Conservation (phyloP, 495 filamentous ascomycete genomes). For the Aspergillus hancockii region DNA sequence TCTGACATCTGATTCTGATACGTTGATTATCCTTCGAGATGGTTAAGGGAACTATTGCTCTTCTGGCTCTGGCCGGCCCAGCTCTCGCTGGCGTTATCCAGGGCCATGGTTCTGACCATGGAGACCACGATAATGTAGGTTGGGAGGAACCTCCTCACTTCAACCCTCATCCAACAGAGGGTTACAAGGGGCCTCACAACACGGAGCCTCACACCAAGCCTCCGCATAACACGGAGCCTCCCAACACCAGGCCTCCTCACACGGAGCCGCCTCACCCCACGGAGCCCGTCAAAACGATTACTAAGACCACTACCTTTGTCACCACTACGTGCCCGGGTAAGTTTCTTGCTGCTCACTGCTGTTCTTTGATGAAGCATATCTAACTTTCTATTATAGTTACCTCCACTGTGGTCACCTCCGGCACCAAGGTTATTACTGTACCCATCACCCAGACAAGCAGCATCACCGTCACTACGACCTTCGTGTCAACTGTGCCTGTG, state of each 20-base stretch:
- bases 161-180: not conserved
- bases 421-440: constrained; percentile 30
- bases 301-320: constrained; percentile 36
- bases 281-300: constrained; percentile 21
- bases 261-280: constrained; percentile 5
- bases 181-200: not conserved
- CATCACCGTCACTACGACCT: constrained; percentile 38
- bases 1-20: constrained; percentile 16
- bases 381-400: constrained; percentile 28
- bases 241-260: not conserved
- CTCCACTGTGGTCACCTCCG: constrained; percentile 33
- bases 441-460: constrained; percentile 41
- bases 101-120: constrained; percentile 24
- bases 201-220: not conserved
- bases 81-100: constrained; percentile 45
- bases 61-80: constrained; percentile 44
- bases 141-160: constrained; percentile 11
- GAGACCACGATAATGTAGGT: not conserved
- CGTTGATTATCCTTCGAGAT: constrained; percentile 35
- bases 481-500: constrained; percentile 20
- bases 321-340: constrained; percentile 43
- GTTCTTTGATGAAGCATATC: not conserved
- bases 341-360: constrained; percentile 3
- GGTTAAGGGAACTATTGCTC: constrained; percentile 40
- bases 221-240: not conserved